Conservation (phyloP, 257 asterid genomes). For the Solanum clarkiae region DNA sequence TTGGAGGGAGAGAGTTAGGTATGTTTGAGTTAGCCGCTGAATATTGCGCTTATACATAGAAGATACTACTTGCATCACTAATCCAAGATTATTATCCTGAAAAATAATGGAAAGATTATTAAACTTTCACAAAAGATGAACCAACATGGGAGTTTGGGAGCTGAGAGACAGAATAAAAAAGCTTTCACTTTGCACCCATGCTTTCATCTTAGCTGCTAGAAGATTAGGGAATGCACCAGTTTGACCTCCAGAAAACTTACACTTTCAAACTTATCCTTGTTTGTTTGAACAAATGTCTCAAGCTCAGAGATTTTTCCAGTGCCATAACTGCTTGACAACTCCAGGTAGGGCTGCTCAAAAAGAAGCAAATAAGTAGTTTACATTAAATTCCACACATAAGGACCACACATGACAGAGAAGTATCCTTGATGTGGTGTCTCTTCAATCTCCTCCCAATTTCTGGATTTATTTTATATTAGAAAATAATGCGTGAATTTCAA, state of each 20-base stretch:
- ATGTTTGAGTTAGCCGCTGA: conserved; percentile 95
- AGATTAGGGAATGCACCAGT: background rate
- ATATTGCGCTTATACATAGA: conserved; percentile 94
- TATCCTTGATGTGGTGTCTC: background rate
- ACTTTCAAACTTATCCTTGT: conserved; percentile 63
- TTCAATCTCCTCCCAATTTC: background rate
- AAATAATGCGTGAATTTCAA: background rate
- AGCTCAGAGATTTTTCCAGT: conserved; percentile 76
- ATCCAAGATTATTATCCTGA: conserved; percentile 92
- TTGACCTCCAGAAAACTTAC: conserved; percentile 33
- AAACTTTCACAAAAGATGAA: background rate
- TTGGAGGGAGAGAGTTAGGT: conserved; percentile 90
- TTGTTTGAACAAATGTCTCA: conserved; percentile 40
- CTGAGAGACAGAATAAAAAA: background rate
- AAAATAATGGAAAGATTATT: background rate
- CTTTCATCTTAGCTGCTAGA: background rate
- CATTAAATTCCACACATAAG: background rate
- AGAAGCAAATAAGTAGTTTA: background rate
- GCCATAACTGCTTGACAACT: conserved; percentile 56
- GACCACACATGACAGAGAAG: background rate
- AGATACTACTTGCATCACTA: conserved; percentile 87
- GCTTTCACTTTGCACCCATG: background rate
- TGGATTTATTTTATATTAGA: too few relatives aligned
- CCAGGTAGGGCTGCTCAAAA: conserved; percentile 65
- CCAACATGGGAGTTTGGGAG: background rate